Percentiles rank a stretch among this genome's conserved stretches.
These are phyloP conservation scores for Chloropicon primus DNA, from an alignment of 139 green algal species.

Conservation along the genomic window DNA sequence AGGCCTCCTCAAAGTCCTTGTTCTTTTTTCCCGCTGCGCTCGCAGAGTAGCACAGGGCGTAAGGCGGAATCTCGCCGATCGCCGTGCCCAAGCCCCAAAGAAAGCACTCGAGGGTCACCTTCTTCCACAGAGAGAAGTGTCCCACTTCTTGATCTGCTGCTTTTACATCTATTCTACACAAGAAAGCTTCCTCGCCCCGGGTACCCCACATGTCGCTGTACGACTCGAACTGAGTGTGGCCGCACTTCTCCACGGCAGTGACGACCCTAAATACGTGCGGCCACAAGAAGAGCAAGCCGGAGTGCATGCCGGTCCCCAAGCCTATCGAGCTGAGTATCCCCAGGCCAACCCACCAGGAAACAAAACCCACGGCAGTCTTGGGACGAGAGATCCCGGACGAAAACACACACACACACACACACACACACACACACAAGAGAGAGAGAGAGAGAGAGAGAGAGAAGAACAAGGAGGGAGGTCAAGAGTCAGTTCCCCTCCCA, in stretches of 20 bases:
- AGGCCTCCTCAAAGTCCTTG: conserved; percentile 38
- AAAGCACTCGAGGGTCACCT: conserved; percentile 29
- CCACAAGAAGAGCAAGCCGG: conserved; percentile 83
- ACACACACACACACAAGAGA: too few species aligned
- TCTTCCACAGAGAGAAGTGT: conserved; percentile 26
- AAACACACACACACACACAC: too few species aligned
- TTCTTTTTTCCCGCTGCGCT: conserved; percentile 42
- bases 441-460: too few species aligned
- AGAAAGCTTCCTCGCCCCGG: background rate
- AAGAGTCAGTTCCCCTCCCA: too few species aligned
- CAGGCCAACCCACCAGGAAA: conserved; percentile 37
- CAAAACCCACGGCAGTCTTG: background rate
- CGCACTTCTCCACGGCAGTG: conserved; percentile 70
- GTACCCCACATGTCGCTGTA: conserved; percentile 63
- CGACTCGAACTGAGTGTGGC: conserved; percentile 52
- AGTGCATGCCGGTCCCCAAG: conserved; percentile 84
- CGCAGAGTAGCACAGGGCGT: conserved; percentile 68
- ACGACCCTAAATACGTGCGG: conserved; percentile 84
- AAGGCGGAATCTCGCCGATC: conserved; percentile 78
- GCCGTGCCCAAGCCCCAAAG: conserved; percentile 81
- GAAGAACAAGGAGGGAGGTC: too few species aligned
- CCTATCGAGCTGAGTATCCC: conserved; percentile 80
- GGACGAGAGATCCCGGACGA: too few species aligned
- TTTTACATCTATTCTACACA: background rate
- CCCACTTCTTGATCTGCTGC: background rate